phyloP scores from a whole-genome alignment of 345 rosid genomes.

The Syzygium grande region DNA sequence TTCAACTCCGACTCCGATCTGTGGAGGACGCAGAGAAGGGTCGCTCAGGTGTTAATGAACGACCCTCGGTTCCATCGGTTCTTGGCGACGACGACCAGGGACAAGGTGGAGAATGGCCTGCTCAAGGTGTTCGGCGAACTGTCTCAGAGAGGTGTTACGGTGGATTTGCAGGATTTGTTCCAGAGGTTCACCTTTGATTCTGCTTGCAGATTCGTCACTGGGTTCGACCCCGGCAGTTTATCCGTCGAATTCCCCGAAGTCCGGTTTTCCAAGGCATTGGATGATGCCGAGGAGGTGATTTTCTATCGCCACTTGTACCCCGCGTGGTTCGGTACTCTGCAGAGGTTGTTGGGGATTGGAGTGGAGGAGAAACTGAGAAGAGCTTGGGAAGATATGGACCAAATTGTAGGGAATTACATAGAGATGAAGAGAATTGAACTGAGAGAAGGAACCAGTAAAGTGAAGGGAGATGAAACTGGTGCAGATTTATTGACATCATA shows the following conservation, averaged over 20 bases:
- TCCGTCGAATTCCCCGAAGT: constrained; percentile 23
- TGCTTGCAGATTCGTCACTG: constrained; percentile 25
- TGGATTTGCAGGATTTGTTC: constrained; percentile 38
- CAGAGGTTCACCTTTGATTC: constrained; percentile 44
- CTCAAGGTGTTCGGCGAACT: constrained; percentile 36
- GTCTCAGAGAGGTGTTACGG: constrained; percentile 6
- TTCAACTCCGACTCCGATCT: constrained; percentile 32
- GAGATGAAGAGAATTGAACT: constrained; percentile 20
- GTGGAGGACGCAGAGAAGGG: constrained; percentile 43
- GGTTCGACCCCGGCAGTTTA: constrained; percentile 34
- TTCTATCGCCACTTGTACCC: constrained; percentile 39
- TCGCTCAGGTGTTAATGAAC: constrained; percentile 18
- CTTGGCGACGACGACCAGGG: constrained; percentile 15
- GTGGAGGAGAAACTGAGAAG: constrained; percentile 25
- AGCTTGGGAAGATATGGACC: constrained; percentile 22
- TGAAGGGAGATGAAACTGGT: not conserved
- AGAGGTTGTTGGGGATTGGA: constrained; percentile 34
- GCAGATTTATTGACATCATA: constrained; percentile 33
- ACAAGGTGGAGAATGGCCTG: constrained; percentile 32
- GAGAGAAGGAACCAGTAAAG: not conserved
- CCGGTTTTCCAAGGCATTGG: constrained; percentile 27
- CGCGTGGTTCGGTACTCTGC: constrained; percentile 28
- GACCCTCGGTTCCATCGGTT: constrained; percentile 17
- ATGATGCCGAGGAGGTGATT: constrained; percentile 37
- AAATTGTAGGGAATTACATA: constrained; percentile 10